Conservation (phyloP, 2,329 filamentous ascomycete species). For the Penicillium aurantiogriseum region DNA sequence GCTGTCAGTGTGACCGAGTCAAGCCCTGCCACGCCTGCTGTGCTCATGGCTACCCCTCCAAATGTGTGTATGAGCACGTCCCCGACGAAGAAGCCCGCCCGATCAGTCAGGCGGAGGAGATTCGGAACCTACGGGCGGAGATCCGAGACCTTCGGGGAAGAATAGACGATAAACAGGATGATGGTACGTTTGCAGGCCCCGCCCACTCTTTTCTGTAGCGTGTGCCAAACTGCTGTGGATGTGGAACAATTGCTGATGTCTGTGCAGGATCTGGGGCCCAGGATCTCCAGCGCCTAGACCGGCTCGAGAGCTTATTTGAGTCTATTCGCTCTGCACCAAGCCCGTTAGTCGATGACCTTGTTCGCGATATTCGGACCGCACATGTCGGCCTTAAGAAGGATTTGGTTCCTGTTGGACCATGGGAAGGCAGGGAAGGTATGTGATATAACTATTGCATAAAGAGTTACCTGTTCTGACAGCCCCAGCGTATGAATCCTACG, state of each 20-base stretch:
- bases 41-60: conserved; percentile 40
- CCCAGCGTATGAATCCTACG: conserved; percentile 19
- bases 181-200: conserved; percentile 21
- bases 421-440: conserved; percentile 29
- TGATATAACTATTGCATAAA: background rate
- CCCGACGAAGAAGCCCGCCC: conserved; percentile 36
- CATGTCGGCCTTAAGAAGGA: conserved; percentile 20
- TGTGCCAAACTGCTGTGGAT: background rate
- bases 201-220: background rate
- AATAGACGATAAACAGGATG: conserved; percentile 26
- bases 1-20: conserved; percentile 38
- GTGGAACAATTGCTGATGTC: background rate
- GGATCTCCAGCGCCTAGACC: conserved; percentile 28
- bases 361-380: conserved; percentile 30
- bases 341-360: conserved; percentile 31
- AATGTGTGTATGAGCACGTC: conserved; percentile 37
- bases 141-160: conserved; percentile 32
- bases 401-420: conserved; percentile 21
- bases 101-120: conserved; percentile 39
- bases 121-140: conserved; percentile 35
- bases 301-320: conserved; percentile 35
- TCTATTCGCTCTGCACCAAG: conserved; percentile 35
- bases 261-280: conserved; percentile 18
- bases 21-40: conserved; percentile 42
- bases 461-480: background rate